Conservation (phyloP, 441 rosid genomes). For the Flueggea neowawraea region DNA sequence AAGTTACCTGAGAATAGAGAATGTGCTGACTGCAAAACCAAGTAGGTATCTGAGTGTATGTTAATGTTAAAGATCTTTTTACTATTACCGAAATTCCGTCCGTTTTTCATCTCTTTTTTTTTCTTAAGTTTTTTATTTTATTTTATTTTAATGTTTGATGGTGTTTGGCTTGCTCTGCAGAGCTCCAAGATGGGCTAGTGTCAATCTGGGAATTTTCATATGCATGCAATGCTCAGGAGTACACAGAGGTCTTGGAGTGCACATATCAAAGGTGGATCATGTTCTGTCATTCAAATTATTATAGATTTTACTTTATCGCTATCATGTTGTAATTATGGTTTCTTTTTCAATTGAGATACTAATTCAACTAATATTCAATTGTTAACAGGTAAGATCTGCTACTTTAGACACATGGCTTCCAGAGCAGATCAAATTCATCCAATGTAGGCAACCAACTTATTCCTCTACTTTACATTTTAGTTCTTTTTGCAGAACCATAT, state of each 20-base stretch:
- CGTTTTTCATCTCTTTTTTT: background rate
- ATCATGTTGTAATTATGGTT: background rate
- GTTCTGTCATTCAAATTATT: background rate
- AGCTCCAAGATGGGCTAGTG: conserved; percentile 79
- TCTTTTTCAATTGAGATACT: background rate
- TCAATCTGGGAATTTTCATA: conserved; percentile 75
- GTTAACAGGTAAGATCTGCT: conserved; percentile 86
- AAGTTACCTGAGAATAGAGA: conserved; percentile 88
- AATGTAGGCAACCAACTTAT: conserved; percentile 49
- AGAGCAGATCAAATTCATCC: conserved; percentile 94
- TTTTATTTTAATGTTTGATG: background rate
- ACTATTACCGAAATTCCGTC: too few species aligned
- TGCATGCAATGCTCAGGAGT: conserved; percentile 78
- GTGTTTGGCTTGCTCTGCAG: conserved; percentile 35
- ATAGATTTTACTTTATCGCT: background rate
- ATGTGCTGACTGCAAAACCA: conserved; percentile 97
- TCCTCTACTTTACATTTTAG: conserved; percentile 6
- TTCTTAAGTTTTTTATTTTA: too few species aligned
- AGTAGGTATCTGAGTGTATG: conserved; percentile 40
- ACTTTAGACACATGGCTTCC: conserved; percentile 99
- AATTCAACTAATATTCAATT: conserved; percentile 2
- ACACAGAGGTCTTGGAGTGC: conserved; percentile 76
- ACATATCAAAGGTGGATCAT: conserved; percentile 58
- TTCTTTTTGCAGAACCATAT: background rate
- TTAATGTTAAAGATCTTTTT: too few species aligned